Evolutionary conservation across 768 basidiomycete species (phyloP).

Genomic region (Kwoniella dejecticola): DNA sequence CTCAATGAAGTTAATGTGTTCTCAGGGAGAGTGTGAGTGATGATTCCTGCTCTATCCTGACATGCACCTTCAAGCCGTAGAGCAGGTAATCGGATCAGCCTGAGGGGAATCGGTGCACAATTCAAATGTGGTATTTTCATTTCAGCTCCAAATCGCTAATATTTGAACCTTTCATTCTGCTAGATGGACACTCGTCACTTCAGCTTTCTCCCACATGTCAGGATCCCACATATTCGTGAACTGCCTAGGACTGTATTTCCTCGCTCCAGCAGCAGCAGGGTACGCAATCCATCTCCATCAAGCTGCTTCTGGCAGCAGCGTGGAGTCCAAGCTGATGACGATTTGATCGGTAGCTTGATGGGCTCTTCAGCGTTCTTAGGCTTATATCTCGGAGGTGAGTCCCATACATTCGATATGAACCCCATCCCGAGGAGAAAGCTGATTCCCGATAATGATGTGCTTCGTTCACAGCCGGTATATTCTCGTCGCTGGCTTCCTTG

Average conservation of each 20-base stretch:
- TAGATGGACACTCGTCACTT: constrained; percentile 52
- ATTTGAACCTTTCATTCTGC: not conserved
- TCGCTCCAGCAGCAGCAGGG: constrained; percentile 48
- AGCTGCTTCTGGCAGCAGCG: not conserved
- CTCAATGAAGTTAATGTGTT: constrained; percentile 50
- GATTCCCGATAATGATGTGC: not conserved
- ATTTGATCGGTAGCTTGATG: constrained; percentile 28
- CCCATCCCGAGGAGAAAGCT: not conserved
- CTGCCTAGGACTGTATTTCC: constrained; percentile 51
- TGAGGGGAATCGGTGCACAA: no score
- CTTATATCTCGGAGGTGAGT: constrained; percentile 50
- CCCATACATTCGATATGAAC: not conserved
- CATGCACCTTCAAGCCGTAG: no score
- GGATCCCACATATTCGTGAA: constrained; percentile 53
- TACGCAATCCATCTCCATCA: constrained; percentile 22
- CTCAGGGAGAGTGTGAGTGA: constrained; percentile 49
- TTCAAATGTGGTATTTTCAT: no score
- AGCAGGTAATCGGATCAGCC: no score
- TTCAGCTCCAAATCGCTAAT: no score
- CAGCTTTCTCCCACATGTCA: constrained; percentile 50
- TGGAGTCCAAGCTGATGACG: not conserved
- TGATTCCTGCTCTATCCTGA: not conserved
- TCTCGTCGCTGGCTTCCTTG: constrained; percentile 43
- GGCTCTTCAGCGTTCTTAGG: constrained; percentile 52
- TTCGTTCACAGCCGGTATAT: constrained; percentile 41